These are phyloP conservation scores for Hygrophoropsis aurantiaca DNA, from an alignment of 768 basidiomycete genomes.

Conservation along the genomic window DNA sequence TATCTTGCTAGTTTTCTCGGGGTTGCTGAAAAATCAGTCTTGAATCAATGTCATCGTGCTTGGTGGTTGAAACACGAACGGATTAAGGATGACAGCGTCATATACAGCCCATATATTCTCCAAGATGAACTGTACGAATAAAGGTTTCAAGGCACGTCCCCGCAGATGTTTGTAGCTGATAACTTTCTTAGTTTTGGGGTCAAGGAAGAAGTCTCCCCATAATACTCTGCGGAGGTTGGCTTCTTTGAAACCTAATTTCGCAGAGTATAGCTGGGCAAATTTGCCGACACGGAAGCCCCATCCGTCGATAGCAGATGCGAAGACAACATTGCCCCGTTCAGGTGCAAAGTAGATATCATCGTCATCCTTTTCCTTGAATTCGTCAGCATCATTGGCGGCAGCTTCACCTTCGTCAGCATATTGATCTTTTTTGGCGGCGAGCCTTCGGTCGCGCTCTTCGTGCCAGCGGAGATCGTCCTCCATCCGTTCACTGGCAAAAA, in stretches of 20 bases:
- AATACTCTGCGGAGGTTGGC: constrained; percentile 79
- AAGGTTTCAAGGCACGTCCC: constrained; percentile 85
- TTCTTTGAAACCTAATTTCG: constrained; percentile 90
- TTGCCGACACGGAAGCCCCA: constrained; percentile 96
- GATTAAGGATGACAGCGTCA: constrained; percentile 82
- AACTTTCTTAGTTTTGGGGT: constrained; percentile 92
- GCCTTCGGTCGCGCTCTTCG: constrained; percentile 84
- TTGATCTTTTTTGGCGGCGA: constrained; percentile 73
- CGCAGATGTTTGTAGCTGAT: constrained; percentile 88
- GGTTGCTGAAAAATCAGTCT: constrained; percentile 55
- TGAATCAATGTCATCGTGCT: constrained; percentile 8
- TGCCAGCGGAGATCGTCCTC: constrained; percentile 94
- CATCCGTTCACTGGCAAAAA: constrained; percentile 95
- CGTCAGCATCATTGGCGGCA: constrained; percentile 54
- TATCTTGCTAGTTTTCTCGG: constrained; percentile 88
- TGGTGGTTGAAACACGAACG: constrained; percentile 55
- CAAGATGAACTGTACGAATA: constrained; percentile 96
- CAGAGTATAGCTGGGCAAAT: constrained; percentile 90
- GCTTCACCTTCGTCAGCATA: constrained; percentile 67
- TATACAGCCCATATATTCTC: constrained; percentile 99
- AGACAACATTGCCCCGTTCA: constrained; percentile 92
- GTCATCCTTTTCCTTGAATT: constrained; percentile 94
- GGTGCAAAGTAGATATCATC: constrained; percentile 98
- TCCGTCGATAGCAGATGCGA: constrained; percentile 93
- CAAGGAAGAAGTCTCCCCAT: constrained; percentile 98